Percentiles rank a stretch among this genome's conserved stretches.
Evolutionary conservation across 2,329 filamentous ascomycete genomes (phyloP).

Genomic region (Hirsutella thompsonii): DNA sequence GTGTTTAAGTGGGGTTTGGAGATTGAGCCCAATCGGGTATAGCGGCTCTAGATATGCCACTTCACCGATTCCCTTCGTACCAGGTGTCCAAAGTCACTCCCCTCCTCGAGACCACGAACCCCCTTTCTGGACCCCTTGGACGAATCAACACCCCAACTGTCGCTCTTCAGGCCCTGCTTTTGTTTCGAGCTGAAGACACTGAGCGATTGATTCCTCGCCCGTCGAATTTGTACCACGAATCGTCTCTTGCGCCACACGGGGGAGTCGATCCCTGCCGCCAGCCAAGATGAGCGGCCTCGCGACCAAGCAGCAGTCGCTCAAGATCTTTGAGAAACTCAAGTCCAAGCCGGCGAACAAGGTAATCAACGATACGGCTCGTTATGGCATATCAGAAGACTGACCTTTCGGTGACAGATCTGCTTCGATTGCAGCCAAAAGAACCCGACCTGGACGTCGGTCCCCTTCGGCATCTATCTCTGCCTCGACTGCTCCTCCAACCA

Average conservation of each 20-base stretch:
- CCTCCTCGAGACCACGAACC: constrained; percentile 17
- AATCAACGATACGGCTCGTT: constrained; percentile 7
- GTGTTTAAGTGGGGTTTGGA: not conserved
- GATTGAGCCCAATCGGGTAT: constrained; percentile 15
- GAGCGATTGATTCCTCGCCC: too few species aligned
- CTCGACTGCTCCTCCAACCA: constrained; percentile 97
- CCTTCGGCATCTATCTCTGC: constrained; percentile 94
- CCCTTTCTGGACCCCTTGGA: constrained; percentile 16
- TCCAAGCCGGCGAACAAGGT: constrained; percentile 91
- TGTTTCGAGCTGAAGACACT: not conserved
- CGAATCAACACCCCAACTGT: not conserved
- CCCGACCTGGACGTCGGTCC: constrained; percentile 95
- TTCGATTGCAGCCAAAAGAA: constrained; percentile 98
- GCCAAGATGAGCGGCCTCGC: constrained; percentile 55
- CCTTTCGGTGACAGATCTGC: constrained; percentile 53
- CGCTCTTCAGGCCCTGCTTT: not conserved
- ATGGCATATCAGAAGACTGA: too few species aligned
- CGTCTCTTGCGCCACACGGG: not conserved
- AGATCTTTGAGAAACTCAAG: constrained; percentile 97
- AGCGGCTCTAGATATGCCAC: constrained; percentile 28
- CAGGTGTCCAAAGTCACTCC: constrained; percentile 2
- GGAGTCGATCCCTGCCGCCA: not conserved
- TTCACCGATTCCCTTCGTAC: constrained; percentile 20
- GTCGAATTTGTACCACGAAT: not conserved
- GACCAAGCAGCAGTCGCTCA: constrained; percentile 87